Conservation (phyloP, 495 filamentous ascomycete species). For the Pyrenula aspistea region DNA sequence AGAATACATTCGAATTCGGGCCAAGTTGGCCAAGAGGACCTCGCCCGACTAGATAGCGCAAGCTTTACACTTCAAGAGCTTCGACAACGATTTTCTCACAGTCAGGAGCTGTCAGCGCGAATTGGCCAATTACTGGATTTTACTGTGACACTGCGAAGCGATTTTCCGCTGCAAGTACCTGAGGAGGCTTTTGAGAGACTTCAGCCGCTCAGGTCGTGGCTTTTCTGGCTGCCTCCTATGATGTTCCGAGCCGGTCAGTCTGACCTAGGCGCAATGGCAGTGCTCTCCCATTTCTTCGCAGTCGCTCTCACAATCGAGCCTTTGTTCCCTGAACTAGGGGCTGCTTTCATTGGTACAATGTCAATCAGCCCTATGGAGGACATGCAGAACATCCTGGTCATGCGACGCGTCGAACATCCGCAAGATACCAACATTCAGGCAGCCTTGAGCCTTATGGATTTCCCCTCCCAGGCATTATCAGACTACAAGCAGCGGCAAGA, state of each 20-base stretch:
- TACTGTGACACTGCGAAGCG: slow-evolving; percentile 62
- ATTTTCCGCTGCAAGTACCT: slow-evolving; percentile 58
- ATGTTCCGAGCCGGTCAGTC: slow-evolving; percentile 44
- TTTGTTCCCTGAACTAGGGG: slow-evolving; percentile 80
- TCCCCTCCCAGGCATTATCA: slow-evolving; percentile 23
- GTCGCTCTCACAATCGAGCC: slow-evolving; percentile 77
- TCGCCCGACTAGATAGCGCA: slow-evolving; percentile 49
- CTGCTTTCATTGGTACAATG: slow-evolving; percentile 72
- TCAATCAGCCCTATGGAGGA: slow-evolving; percentile 66
- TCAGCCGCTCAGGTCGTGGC: slow-evolving; percentile 75
- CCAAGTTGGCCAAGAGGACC: slow-evolving; percentile 54
- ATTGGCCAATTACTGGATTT: slow-evolving; percentile 72
- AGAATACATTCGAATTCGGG: slow-evolving; percentile 37
- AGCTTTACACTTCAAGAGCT: slow-evolving; percentile 47
- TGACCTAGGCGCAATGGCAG: slow-evolving; percentile 29
- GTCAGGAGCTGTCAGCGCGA: slow-evolving; percentile 60
- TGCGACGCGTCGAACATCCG: slow-evolving; percentile 21
- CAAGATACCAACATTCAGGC: slow-evolving; percentile 24
- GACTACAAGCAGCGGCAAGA: slow-evolving; percentile 20
- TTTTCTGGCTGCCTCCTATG: slow-evolving; percentile 85
- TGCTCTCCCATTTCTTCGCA: slow-evolving; percentile 86
- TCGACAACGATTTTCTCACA: slow-evolving; percentile 57
- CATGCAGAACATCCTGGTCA: slow-evolving; percentile 46
- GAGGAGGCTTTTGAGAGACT: slow-evolving; percentile 81
- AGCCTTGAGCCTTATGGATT: slow-evolving; percentile 23